phyloP scores from a whole-genome alignment of 805 yeast genomes.

The Ogataea trehaloabstinens region DNA sequence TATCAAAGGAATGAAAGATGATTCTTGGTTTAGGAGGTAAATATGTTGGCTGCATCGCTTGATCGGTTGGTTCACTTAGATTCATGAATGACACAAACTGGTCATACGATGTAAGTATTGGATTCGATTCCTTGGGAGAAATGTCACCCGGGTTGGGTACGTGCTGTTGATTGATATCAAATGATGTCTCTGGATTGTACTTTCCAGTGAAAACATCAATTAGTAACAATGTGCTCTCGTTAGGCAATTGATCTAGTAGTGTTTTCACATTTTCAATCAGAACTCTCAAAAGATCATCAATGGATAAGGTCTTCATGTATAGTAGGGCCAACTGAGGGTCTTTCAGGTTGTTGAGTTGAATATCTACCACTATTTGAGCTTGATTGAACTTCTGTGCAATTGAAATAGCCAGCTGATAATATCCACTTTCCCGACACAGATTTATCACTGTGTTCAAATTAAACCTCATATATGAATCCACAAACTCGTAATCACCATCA shows the following conservation, averaged over 20 bases:
- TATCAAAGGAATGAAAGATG: slow-evolving; percentile 82
- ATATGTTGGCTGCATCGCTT: slow-evolving; percentile 58
- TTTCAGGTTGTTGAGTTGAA: slow-evolving; percentile 62
- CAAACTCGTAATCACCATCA: slow-evolving; percentile 35
- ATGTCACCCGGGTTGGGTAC: slow-evolving; percentile 9
- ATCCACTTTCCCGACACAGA: slow-evolving; percentile 71
- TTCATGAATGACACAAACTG: slow-evolving; percentile 33
- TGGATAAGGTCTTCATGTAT: slow-evolving; percentile 64
- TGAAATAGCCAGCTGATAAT: slow-evolving; percentile 61
- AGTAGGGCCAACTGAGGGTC: slow-evolving; percentile 59
- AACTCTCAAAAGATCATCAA: slow-evolving; percentile 75
- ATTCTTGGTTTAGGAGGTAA: slow-evolving; percentile 89
- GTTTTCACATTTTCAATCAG: slow-evolving; percentile 52
- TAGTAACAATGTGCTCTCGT: slow-evolving; percentile 76
- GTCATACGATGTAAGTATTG: slow-evolving; percentile 55
- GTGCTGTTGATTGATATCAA: slow-evolving; percentile 16
- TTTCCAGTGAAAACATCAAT: slow-evolving; percentile 89
- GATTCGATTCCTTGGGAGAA: slow-evolving; percentile 4
- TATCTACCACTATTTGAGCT: slow-evolving; percentile 72
- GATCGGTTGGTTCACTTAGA: slow-evolving; percentile 15
- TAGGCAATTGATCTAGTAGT: slow-evolving; percentile 66
- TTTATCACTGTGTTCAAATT: slow-evolving; percentile 67
- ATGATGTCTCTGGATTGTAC: slow-evolving; percentile 46
- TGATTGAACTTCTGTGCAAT: slow-evolving; percentile 71
- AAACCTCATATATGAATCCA: slow-evolving; percentile 42